These are phyloP conservation scores for Rugonectria rugulosa DNA, from an alignment of 2,329 filamentous ascomycete species.

Conservation along the genomic window DNA sequence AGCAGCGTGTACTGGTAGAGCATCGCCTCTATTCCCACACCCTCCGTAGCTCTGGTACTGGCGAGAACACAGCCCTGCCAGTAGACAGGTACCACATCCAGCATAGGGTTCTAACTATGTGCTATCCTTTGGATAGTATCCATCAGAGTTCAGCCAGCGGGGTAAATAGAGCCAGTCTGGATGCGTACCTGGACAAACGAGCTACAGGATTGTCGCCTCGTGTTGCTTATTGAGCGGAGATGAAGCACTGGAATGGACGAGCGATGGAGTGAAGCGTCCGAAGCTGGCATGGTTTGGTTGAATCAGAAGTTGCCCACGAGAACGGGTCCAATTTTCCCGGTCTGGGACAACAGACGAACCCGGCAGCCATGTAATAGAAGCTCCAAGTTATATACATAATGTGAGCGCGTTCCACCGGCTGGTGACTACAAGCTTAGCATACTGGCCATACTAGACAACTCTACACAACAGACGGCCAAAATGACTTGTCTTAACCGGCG, in stretches of 20 bases:
- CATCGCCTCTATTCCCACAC: background rate
- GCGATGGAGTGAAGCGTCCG: constrained; percentile 2
- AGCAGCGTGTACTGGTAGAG: constrained; percentile 6
- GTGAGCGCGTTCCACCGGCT: constrained; percentile 1
- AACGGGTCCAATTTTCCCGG: constrained; percentile 7
- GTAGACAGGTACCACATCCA: background rate
- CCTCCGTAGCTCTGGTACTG: background rate
- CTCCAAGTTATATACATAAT: constrained; percentile 13
- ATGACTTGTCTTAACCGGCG: constrained; percentile 22
- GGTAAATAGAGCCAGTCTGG: constrained; percentile 11
- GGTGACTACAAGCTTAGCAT: background rate
- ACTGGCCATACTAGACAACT: constrained; percentile 10
- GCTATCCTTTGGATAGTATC: background rate
- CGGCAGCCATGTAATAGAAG: constrained; percentile 1
- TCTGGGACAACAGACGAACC: constrained; percentile 5
- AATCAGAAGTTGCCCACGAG: constrained; percentile 2
- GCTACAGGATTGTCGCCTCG: constrained; percentile 3
- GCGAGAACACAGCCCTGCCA: background rate
- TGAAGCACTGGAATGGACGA: constrained; percentile 15
- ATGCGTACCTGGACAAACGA: background rate
- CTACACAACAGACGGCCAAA: constrained; percentile 7
- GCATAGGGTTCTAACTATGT: constrained; percentile 12
- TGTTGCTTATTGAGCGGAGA: constrained; percentile 9
- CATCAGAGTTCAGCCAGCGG: constrained; percentile 8
- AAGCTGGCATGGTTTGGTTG: constrained; percentile 10